Percentiles rank a stretch among this genome's conserved stretches.
phyloP scores from a whole-genome alignment of 2,329 filamentous ascomycete species.

The Fusarium graminum region DNA sequence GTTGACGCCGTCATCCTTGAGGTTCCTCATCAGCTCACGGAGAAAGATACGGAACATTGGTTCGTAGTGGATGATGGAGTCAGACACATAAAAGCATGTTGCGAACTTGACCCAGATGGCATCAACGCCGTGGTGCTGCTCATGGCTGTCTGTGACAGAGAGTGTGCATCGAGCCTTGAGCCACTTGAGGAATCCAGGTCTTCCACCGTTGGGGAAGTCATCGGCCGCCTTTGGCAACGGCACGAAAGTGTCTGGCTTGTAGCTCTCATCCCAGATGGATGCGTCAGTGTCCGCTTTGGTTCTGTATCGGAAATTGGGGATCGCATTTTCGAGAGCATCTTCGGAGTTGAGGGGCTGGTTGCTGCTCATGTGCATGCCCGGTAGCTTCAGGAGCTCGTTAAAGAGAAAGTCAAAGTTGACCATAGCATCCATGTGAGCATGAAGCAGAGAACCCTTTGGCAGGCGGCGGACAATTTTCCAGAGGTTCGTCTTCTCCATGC shows the following conservation, averaged over 20 bases:
- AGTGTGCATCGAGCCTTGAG: conserved; percentile 79
- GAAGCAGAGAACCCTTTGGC: conserved; percentile 89
- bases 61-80: conserved; percentile 86
- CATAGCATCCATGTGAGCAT: conserved; percentile 93
- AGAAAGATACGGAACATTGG: conserved; percentile 87
- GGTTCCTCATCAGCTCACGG: conserved; percentile 74
- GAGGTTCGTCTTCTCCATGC: conserved; percentile 85
- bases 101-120: conserved; percentile 87
- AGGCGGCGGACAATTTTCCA: conserved; percentile 88
- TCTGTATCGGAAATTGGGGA: conserved; percentile 73
- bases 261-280: conserved; percentile 75
- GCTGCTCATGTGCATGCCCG: conserved; percentile 80
- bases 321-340: conserved; percentile 65
- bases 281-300: conserved; percentile 59
- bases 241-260: conserved; percentile 70
- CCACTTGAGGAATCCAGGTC: conserved; percentile 80
- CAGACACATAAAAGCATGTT: conserved; percentile 79
- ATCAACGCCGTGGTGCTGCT: conserved; percentile 86
- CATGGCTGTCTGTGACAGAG: conserved; percentile 76
- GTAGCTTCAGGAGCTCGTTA: conserved; percentile 75
- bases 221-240: conserved; percentile 74
- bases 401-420: conserved; percentile 87
- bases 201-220: conserved; percentile 79
- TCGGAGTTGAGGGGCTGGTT: conserved; percentile 68
- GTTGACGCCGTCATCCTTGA: conserved; percentile 84